Base-by-base conservation (phyloP, 805 yeast species). In the Candida sphagnicola region DNA sequence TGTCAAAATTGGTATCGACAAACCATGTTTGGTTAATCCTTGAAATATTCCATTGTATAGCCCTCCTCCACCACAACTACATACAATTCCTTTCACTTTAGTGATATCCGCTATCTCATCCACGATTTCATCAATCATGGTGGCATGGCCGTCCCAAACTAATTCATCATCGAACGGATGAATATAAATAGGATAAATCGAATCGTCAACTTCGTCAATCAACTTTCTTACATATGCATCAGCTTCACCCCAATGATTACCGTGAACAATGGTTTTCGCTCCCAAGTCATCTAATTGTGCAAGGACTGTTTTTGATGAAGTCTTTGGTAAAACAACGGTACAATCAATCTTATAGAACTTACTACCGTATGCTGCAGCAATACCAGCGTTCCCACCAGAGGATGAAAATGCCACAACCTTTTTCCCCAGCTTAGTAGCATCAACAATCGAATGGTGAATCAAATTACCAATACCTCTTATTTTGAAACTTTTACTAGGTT, bases 401-500 rank as follows among this genome's bases (percentile, higher is more conserved):
- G 63, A 56, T 2, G 60, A 49, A 37, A 47, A 55, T 3, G 58
- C 57, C 6, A 48, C 43, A 16, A 59, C 49, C 4, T 45, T 46
- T 5, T 29, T 31, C 19, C 49, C 47, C 4, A 34, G 37, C 2
- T 24, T 34, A 18, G 50, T 47, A 1, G 67, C 65, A 13, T 48
- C 47, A 2, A 49, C 52, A 1, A 70, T 54, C 5, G 63, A 57
- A 11, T 50, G 47, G n/a, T 55, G 49, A 24, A 77, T 65, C 31
- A 74, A 57, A 42, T 73, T 51, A 4, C 81, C 80, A 19, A 77
- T 62, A 1, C 82, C 82, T 47, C 82, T 59, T 15, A 76, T 59
- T 53, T 77, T 77, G 59, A 77, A 77, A 40, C 78, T 71, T 1
- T 81, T 81, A 10, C 78, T 66, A 4, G 82, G 82, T 47, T 77